Percentiles rank a stretch among this genome's conserved stretches.
These are phyloP conservation scores for Petrea volubilis DNA, from an alignment of 257 asterid species.

Conservation along the genomic window DNA sequence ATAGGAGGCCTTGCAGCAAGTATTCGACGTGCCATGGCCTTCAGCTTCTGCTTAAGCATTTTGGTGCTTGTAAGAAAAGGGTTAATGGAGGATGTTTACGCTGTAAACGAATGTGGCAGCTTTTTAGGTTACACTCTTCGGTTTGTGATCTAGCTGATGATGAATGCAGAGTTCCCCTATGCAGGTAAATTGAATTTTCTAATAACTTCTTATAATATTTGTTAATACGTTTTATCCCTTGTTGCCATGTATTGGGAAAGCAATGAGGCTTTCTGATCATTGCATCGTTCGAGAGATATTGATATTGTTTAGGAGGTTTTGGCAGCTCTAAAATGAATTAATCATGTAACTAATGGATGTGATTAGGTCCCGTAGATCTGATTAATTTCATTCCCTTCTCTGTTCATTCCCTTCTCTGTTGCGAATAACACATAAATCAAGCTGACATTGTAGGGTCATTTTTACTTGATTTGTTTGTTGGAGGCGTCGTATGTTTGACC, in stretches of 20 bases:
- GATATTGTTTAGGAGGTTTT: neutral
- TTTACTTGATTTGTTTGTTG: neutral
- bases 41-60: slow-evolving; percentile 78
- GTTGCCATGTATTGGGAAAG: neutral
- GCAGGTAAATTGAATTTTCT: slow-evolving; percentile 58
- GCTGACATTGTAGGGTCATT: slow-evolving; percentile 17
- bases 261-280: neutral
- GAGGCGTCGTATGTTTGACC: neutral
- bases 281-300: slow-evolving; percentile 1
- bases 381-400: neutral
- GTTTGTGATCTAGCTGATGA: slow-evolving; percentile 75
- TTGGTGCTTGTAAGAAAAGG: slow-evolving; percentile 70
- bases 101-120: slow-evolving; percentile 95
- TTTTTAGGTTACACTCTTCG: slow-evolving; percentile 71
- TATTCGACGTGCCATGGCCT: slow-evolving; percentile 79
- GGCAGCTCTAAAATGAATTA: neutral
- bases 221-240: neutral
- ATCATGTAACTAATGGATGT: neutral
- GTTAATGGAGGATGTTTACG: slow-evolving; percentile 75
- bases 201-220: neutral
- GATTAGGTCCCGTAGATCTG: slow-evolving; percentile 9
- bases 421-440: neutral
- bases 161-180: slow-evolving; percentile 82
- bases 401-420: neutral
- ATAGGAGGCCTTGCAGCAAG: slow-evolving; percentile 74